Base-by-base conservation (phyloP, 192 early-diverging fungal genomes). In the Backusella luteola region DNA sequence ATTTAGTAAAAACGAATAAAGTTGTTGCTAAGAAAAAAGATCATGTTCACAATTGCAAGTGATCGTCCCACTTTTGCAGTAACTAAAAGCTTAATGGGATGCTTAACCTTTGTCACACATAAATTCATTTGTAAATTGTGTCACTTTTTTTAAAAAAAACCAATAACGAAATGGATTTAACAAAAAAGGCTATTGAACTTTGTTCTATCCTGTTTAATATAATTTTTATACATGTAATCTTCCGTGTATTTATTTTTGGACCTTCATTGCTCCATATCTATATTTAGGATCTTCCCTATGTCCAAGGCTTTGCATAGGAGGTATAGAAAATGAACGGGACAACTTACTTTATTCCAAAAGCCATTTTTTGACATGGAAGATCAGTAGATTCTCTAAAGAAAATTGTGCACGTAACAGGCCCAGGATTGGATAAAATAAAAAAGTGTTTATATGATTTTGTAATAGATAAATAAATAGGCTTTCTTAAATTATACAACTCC, bases 71-170 rank as follows among this genome's bases (percentile, higher is more conserved):
- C 46, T 49, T 49, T 49, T 49, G 46, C 46, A 49, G 46, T 49
- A 49, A 49, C 46, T n/a, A 49, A 49, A 49, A 49, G 46, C 19
- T 49, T 49, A 49, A 19, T 49, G 44, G 17, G 14, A 49, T 49
- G 44, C 44, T 49, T 49, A 49, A 49, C 44, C 44, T 49, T 49
- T 23, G 53, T 56, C 21, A 56, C 53, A 56, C 53, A 56, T 4
- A n/a, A 56, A 21, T 56, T 23, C 21, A 49, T 56, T 17, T 7
- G 53, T 9, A 23, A 52, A 56, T 56, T 56, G 26, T 56, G 53
- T 56, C 53, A 56, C 21, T 56, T 56, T 56, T 56, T 56, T 56
- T 56, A 12, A 59, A 59, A 59, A 59, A 59, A 59, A 12, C 53
- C 53, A 59, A 23, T 59, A 59, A 8, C 23, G 11, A 59, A 59